Conservation (phyloP, 2,329 filamentous ascomycete genomes). For the Xylaria digitata region DNA sequence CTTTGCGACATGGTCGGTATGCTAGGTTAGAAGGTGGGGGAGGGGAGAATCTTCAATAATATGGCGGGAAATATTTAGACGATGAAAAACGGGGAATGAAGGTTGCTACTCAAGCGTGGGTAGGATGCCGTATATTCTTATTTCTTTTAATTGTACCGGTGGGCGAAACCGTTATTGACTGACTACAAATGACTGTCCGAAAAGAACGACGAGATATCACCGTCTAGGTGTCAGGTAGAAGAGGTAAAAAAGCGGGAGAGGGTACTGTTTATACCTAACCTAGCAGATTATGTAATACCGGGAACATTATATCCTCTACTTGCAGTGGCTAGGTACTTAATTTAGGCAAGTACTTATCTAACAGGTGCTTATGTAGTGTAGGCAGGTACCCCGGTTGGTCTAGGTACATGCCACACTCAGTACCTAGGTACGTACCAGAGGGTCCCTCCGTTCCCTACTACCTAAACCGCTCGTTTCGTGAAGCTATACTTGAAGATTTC, state of each 20-base stretch:
- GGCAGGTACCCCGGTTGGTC: neutral
- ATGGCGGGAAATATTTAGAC: neutral
- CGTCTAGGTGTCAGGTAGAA: too few relatives aligned
- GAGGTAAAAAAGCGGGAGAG: too few relatives aligned
- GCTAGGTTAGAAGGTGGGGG: neutral
- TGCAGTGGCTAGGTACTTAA: too few relatives aligned
- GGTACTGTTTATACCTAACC: neutral
- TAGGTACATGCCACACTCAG: too few relatives aligned
- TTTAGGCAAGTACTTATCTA: neutral
- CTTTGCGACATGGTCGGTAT: conserved; percentile 63
- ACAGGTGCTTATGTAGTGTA: too few relatives aligned
- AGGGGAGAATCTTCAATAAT: neutral
- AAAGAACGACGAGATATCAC: neutral
- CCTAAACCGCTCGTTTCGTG: conserved; percentile 3
- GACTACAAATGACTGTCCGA: neutral
- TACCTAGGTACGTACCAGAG: conserved; percentile 7
- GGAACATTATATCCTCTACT: too few relatives aligned
- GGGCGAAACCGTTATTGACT: neutral
- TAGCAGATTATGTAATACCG: too few relatives aligned
- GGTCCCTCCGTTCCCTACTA: too few relatives aligned
- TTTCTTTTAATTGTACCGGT: neutral
- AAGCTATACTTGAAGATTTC: conserved; percentile 29
- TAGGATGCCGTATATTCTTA: neutral
- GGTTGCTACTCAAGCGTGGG: neutral
- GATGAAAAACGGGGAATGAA: neutral